A percentile compares a stretch with the other conserved stretches of the same genome.
Conservation (phyloP, 768 basidiomycete genomes). For the Phylloporus sp. region DNA sequence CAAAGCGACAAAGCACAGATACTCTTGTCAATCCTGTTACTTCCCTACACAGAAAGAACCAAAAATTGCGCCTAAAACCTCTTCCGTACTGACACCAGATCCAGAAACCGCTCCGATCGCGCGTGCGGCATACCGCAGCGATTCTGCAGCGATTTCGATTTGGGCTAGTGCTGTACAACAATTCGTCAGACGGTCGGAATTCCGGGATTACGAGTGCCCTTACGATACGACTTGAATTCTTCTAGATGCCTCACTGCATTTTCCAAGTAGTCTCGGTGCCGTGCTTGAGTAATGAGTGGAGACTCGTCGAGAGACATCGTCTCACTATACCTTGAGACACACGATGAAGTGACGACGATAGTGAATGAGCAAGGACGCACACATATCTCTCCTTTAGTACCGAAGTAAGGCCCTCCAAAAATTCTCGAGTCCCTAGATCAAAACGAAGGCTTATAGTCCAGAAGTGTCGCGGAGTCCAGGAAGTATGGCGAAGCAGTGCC, state of each 20-base stretch:
- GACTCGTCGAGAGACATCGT: constrained; percentile 17
- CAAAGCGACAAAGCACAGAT: too few relatives aligned
- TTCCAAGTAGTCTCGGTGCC: constrained; percentile 75
- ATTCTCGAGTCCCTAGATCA: constrained; percentile 50
- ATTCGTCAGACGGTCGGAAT: neutral
- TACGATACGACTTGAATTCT: constrained; percentile 30
- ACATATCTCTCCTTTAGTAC: constrained; percentile 35
- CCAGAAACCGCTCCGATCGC: constrained; percentile 86
- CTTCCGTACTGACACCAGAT: constrained; percentile 66
- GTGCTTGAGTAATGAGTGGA: constrained; percentile 72
- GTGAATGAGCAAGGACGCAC: constrained; percentile 7
- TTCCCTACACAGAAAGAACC: constrained; percentile 89
- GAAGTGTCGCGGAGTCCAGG: neutral
- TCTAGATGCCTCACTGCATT: constrained; percentile 42
- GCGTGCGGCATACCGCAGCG: constrained; percentile 78
- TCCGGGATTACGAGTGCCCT: constrained; percentile 6
- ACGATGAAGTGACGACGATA: neutral
- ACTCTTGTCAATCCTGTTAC: constrained; percentile 24
- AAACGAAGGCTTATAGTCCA: constrained; percentile 66
- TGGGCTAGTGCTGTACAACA: constrained; percentile 51
- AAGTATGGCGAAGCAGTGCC: constrained; percentile 6
- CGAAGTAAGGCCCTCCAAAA: constrained; percentile 53
- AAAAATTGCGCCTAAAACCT: constrained; percentile 79
- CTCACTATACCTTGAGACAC: constrained; percentile 16
- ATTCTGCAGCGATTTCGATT: constrained; percentile 79